Percentiles rank a stretch among this genome's conserved stretches.
phyloP scores from a whole-genome alignment of 2,329 filamentous ascomycete genomes.

The Lithohypha guttulata region DNA sequence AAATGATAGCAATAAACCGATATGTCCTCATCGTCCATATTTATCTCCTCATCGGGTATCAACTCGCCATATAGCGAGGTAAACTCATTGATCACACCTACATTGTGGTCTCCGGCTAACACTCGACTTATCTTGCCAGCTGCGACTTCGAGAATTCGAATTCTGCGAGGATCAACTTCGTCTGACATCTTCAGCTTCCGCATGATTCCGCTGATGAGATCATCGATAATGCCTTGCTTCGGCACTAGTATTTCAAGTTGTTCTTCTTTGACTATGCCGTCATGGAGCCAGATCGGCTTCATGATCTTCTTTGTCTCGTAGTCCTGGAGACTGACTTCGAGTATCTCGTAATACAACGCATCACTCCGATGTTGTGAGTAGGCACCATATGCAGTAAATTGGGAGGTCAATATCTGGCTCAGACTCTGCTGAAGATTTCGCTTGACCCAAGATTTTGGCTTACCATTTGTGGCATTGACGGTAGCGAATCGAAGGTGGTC shows the following conservation, averaged over 20 bases:
- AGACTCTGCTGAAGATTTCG: slow-evolving; percentile 61
- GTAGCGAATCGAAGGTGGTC: slow-evolving; percentile 90
- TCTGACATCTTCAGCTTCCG: slow-evolving; percentile 72
- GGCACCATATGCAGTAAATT: slow-evolving; percentile 60
- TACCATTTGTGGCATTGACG: slow-evolving; percentile 63
- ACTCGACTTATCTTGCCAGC: slow-evolving; percentile 75
- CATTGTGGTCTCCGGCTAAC: slow-evolving; percentile 56
- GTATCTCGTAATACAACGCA: slow-evolving; percentile 78
- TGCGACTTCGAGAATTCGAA: slow-evolving; percentile 75
- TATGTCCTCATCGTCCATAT: slow-evolving; percentile 53
- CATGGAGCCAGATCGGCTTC: slow-evolving; percentile 72
- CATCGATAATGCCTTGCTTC: slow-evolving; percentile 70
- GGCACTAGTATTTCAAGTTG: slow-evolving; percentile 71
- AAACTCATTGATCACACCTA: slow-evolving; percentile 80
- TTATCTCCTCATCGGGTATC: slow-evolving; percentile 58
- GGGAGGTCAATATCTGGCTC: slow-evolving; percentile 64
- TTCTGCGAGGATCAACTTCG: slow-evolving; percentile 49
- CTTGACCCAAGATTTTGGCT: slow-evolving; percentile 68
- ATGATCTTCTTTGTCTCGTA: slow-evolving; percentile 84
- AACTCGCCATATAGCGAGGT: slow-evolving; percentile 70
- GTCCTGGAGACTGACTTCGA: slow-evolving; percentile 90
- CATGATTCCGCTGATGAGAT: slow-evolving; percentile 63
- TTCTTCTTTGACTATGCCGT: slow-evolving; percentile 89
- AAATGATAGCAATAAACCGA: slow-evolving; percentile 82
- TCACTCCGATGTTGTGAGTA: slow-evolving; percentile 59